Conservation (phyloP, 2,329 filamentous ascomycete species). For the Coccinonectria pachysandricola region DNA sequence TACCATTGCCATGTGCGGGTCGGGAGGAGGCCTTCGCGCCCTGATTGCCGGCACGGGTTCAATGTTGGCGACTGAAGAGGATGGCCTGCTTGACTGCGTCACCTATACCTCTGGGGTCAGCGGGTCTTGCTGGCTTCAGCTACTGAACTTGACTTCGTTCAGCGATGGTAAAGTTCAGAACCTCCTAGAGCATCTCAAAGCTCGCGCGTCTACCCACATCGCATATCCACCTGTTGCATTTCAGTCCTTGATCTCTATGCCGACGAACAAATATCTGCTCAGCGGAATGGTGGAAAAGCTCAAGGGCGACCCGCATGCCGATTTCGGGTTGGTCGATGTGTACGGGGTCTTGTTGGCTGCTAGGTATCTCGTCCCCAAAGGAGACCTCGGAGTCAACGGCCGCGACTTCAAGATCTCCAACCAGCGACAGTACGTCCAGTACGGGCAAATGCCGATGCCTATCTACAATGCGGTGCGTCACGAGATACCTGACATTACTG, state of each 20-base stretch:
- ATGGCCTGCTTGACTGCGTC: conserved; percentile 83
- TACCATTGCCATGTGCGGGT: conserved; percentile 86
- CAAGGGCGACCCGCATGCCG: conserved; percentile 57
- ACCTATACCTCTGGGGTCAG: conserved; percentile 95
- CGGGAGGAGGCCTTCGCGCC: conserved; percentile 81
- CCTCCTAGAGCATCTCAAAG: conserved; percentile 77
- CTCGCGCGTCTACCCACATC: conserved; percentile 76
- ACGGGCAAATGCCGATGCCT: conserved; percentile 75
- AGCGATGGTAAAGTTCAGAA: conserved; percentile 54
- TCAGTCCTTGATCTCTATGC: conserved; percentile 69
- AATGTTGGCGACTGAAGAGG: conserved; percentile 71
- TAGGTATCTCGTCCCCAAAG: conserved; percentile 70
- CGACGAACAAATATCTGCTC: conserved; percentile 86
- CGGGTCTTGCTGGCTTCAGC: conserved; percentile 91
- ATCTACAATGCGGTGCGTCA: conserved; percentile 95
- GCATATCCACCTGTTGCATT: conserved; percentile 84
- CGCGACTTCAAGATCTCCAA: conserved; percentile 85
- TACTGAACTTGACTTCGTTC: conserved; percentile 68
- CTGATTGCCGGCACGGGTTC: conserved; percentile 86
- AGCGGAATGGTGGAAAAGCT: conserved; percentile 86
- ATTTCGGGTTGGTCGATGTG: conserved; percentile 85
- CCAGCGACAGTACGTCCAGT: conserved; percentile 64
- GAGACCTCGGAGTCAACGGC: conserved; percentile 63
- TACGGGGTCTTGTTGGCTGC: conserved; percentile 83
- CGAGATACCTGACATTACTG: conserved; percentile 66